Evolutionary conservation across 148 eudicot genomes (phyloP), one percentile per base, ranked within the genome.

Genomic region (Oxyria digyna): DNA sequence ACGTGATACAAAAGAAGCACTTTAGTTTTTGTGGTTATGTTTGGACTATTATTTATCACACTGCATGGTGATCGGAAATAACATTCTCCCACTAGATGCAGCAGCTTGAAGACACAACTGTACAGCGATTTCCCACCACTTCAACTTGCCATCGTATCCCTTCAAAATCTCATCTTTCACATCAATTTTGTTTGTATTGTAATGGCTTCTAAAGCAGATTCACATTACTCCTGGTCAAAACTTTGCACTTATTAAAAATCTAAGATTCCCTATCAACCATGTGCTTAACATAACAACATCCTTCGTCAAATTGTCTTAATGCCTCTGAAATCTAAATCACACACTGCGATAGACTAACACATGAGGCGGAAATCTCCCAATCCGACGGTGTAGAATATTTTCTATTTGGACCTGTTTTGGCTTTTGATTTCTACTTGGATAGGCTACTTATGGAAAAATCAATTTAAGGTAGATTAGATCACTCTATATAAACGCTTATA

Each of bases 121-220:
- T 49, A 49, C 55, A 49, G 8, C 21, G 10, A 57, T 27, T 29
- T 57, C 64, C 64, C 18, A 57, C 64, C 27, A 7, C n/a, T n/a
- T n/a, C n/a, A n/a, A n/a, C n/a, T n/a, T n/a, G 7, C 4, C 32
- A 29, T 17, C 15, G 17, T 57, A 54, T 54, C 62, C 8, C 29
- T 57, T 18, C 63, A 59, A 59, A 31, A 29, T 59, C 38, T 59
- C n/a, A 27, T 59, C 65, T 59, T 59, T 27, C 37, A 59, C 17
- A 29, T 59, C 65, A 59, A 59, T 6, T 59, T 59, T 59, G 65
- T 26, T 59, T 29, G 18, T 31, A 14, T 23, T 52, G 62, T 52
- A 52, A 52, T 1, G 14, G 31, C 31, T 52, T 52, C 6, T 46
- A 24, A 8, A 52, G 0, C 0, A 10, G 17, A 23, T 52, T 24